These are phyloP conservation scores for Zasmidium cellare DNA, from an alignment of 2,329 filamentous ascomycete genomes.

Conservation along the genomic window DNA sequence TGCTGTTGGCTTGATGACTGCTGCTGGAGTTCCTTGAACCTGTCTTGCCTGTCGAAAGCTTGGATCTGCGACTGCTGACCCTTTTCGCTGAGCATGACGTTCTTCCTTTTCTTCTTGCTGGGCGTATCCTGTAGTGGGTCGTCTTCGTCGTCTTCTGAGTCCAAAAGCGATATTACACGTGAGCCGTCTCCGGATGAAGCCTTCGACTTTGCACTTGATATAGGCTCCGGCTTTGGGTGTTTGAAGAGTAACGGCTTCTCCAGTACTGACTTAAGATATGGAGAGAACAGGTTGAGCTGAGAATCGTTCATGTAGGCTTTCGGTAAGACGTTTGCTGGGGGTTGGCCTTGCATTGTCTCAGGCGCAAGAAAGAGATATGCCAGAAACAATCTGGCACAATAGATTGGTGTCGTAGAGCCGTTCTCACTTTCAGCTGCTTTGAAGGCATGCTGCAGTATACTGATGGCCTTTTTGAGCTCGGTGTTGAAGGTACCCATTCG, in stretches of 20 bases:
- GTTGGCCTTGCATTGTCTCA: constrained; percentile 5
- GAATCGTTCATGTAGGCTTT: background rate
- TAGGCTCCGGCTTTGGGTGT: constrained; percentile 7
- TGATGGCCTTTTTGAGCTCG: background rate
- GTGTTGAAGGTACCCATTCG: constrained; percentile 2
- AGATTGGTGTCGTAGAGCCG: background rate
- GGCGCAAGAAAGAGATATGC: constrained; percentile 8
- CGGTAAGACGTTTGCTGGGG: background rate
- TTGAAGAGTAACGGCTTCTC: constrained; percentile 20
- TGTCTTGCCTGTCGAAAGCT: constrained; percentile 20
- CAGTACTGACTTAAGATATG: constrained; percentile 13
- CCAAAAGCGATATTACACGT: background rate
- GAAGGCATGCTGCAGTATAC: background rate
- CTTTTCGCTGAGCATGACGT: constrained; percentile 12
- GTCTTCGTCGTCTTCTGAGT: constrained; percentile 19
- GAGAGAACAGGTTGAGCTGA: constrained; percentile 2
- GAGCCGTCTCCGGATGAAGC: background rate
- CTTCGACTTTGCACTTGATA: background rate
- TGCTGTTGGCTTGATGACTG: constrained; percentile 23
- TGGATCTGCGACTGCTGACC: constrained; percentile 17
- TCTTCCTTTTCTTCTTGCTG: constrained; percentile 22
- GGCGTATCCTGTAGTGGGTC: constrained; percentile 8
- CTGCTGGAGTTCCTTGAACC: constrained; percentile 19
- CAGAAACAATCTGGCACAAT: constrained; percentile 17
- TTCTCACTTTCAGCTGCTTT: background rate